Evolutionary conservation across 306 rosid species (phyloP).

Genomic region (Quercus bicolor): DNA sequence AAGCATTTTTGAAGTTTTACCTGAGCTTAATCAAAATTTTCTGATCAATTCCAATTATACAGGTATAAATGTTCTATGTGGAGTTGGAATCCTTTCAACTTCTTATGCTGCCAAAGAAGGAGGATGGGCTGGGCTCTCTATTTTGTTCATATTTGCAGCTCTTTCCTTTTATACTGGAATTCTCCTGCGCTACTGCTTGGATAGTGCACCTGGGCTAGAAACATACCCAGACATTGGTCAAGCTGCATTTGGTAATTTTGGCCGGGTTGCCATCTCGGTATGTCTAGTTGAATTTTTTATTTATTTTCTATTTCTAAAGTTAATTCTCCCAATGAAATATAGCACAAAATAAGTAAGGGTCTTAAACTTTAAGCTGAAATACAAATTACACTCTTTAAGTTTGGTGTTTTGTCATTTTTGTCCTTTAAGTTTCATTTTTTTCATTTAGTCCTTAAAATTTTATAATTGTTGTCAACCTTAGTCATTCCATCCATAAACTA

Average conservation of each 20-base stretch:
- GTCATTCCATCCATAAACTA: too few relatives aligned
- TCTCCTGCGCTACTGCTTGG: slow-evolving; percentile 82
- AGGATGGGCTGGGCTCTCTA: slow-evolving; percentile 81
- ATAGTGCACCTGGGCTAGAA: slow-evolving; percentile 85
- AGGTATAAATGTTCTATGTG: slow-evolving; percentile 94
- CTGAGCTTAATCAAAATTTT: neutral
- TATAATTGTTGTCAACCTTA: too few relatives aligned
- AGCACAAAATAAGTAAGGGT: neutral
- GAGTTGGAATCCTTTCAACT: slow-evolving; percentile 93
- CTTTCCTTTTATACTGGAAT: slow-evolving; percentile 92
- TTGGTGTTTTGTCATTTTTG: too few relatives aligned
- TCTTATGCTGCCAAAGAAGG: slow-evolving; percentile 87
- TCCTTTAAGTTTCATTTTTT: too few relatives aligned
- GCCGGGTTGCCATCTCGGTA: slow-evolving; percentile 81
- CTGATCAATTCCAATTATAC: slow-evolving; percentile 16
- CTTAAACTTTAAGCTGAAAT: too few relatives aligned
- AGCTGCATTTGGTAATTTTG: slow-evolving; percentile 85
- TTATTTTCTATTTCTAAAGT: neutral
- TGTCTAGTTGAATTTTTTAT: slow-evolving; percentile 21
- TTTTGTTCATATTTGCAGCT: slow-evolving; percentile 63
- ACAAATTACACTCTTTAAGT: too few relatives aligned
- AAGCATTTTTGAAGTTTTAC: neutral
- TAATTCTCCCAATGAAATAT: neutral
- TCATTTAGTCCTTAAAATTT: too few relatives aligned
- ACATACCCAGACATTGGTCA: slow-evolving; percentile 99